Percentiles rank a stretch among this genome's conserved stretches.
phyloP scores from a whole-genome alignment of 208 protist species.

The Trypanosoma cruzi region DNA sequence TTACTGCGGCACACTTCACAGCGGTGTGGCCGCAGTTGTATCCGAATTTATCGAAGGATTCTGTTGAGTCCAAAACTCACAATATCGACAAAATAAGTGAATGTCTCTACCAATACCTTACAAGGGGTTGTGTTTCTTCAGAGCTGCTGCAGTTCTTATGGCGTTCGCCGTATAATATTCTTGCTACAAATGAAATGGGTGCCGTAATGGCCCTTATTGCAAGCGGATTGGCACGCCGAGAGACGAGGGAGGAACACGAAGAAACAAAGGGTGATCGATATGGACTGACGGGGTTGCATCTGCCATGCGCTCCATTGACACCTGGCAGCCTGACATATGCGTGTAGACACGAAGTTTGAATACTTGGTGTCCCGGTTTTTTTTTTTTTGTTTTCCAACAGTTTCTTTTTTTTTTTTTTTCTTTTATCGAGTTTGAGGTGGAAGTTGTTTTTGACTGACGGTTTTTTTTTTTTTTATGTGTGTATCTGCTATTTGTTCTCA shows the following conservation, averaged over 20 bases:
- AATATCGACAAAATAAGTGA: conserved; percentile 4
- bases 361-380: neutral
- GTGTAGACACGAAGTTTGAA: neutral
- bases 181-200: conserved; percentile 4
- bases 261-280: neutral
- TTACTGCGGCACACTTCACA: conserved; percentile 8
- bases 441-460: too few relatives aligned
- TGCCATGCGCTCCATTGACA: conserved; percentile 2
- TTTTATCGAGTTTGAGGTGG: too few relatives aligned
- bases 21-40: conserved; percentile 19
- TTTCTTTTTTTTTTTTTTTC: conserved; percentile 12
- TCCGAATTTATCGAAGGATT: too few relatives aligned
- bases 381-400: conserved; percentile 1
- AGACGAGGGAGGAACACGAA: neutral
- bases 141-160: conserved; percentile 18
- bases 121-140: conserved; percentile 7
- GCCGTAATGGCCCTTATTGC: conserved; percentile 6
- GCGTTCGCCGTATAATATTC: conserved; percentile 11
- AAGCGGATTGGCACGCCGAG: conserved; percentile 2
- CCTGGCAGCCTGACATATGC: neutral
- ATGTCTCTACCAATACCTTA: conserved; percentile 13
- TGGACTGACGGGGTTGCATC: neutral
- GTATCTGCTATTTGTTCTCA: too few relatives aligned
- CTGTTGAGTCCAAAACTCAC: neutral
- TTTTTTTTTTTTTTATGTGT: too few relatives aligned